Percentiles rank a stretch among this genome's conserved stretches.
Evolutionary conservation across 257 asterid genomes (phyloP).

Genomic region (Parsonsia alboflavescens): DNA sequence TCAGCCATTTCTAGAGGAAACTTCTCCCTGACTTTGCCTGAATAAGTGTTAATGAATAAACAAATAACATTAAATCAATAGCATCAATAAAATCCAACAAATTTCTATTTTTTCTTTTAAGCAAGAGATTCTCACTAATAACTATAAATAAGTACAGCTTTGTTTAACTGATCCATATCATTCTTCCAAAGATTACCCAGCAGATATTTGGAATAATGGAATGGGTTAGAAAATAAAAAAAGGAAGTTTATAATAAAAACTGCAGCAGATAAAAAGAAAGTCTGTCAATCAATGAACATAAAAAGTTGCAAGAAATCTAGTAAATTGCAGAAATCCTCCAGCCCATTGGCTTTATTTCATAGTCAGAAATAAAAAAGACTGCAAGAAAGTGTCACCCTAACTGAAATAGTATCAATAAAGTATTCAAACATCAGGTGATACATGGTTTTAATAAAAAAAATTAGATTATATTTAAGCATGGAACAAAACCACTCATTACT

Average conservation of each 20-base stretch:
- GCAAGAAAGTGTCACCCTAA: background rate
- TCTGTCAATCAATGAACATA: background rate
- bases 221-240: background rate
- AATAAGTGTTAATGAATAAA: constrained; percentile 15
- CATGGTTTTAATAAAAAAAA: background rate
- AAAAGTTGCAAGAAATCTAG: background rate
- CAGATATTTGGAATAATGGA: background rate
- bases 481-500: background rate
- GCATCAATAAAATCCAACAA: background rate
- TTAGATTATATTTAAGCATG: too few species aligned
- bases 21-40: constrained; percentile 85
- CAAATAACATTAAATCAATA: background rate
- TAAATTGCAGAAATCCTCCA: background rate
- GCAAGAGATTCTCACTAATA: background rate
- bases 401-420: background rate
- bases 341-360: background rate
- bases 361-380: background rate
- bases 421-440: background rate
- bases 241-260: background rate
- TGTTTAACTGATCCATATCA: background rate
- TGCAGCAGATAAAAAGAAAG: background rate
- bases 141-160: background rate
- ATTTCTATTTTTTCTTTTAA: background rate
- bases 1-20: constrained; percentile 99
- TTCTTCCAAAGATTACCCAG: background rate